Evolutionary conservation across 2,329 filamentous ascomycete genomes (phyloP).

Genomic region (Drechslerella dactyloides): DNA sequence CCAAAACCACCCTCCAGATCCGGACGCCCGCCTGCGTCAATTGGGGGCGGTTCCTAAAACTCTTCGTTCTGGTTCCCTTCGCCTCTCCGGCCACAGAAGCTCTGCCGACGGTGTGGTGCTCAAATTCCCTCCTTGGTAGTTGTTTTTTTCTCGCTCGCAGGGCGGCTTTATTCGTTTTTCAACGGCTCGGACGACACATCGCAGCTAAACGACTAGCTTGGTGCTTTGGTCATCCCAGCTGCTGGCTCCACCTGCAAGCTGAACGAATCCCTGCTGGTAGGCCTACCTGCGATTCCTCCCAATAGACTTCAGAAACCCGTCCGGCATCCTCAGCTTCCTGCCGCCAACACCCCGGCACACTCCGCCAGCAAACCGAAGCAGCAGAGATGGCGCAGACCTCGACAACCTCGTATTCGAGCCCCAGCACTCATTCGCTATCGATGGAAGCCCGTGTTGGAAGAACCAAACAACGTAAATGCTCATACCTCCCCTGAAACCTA

Average conservation of each 20-base stretch:
- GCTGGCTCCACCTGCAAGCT: constrained; percentile 20
- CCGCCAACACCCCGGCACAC: constrained; percentile 1
- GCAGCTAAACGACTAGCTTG: constrained; percentile 2
- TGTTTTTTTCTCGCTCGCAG: constrained; percentile 12
- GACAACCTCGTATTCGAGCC: constrained; percentile 44
- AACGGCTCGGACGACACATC: constrained; percentile 29
- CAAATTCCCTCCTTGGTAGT: not conserved
- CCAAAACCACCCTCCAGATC: constrained; percentile 29
- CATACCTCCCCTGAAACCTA: constrained; percentile 32
- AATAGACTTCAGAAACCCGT: constrained; percentile 22
- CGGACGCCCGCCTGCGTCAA: constrained; percentile 8
- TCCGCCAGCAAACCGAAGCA: constrained; percentile 10
- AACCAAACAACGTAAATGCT: constrained; percentile 51
- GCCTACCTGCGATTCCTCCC: constrained; percentile 18
- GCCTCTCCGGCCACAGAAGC: constrained; percentile 1
- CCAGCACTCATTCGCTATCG: constrained; percentile 30
- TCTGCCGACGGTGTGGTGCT: not conserved
- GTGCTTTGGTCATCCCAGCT: constrained; percentile 23
- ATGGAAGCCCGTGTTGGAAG: constrained; percentile 49
- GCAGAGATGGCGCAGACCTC: constrained; percentile 43
- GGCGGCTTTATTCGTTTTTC: constrained; percentile 18
- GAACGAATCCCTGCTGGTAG: constrained; percentile 16
- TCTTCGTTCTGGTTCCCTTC: not conserved
- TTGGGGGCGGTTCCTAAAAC: not conserved
- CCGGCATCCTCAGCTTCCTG: not conserved